These are phyloP conservation scores for Neurospora sp. DNA, from an alignment of 495 filamentous ascomycete genomes.

Conservation along the genomic window DNA sequence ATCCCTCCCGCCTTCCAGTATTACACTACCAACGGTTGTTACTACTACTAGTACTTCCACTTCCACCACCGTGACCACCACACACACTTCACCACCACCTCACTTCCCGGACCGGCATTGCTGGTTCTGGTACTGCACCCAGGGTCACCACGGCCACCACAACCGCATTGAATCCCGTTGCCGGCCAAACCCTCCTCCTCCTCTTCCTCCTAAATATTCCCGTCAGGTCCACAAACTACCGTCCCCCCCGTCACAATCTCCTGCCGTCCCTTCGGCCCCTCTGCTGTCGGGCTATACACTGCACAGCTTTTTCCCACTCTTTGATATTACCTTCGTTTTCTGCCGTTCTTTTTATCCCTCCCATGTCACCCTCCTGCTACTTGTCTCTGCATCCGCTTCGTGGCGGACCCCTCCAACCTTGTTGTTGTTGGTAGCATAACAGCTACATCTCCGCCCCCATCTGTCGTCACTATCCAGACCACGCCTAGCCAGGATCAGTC, in stretches of 20 bases:
- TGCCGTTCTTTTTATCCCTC: background rate
- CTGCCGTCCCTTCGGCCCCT: slow-evolving; percentile 12
- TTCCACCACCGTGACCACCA: background rate
- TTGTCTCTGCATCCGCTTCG: background rate
- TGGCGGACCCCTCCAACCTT: background rate
- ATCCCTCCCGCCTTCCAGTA: background rate
- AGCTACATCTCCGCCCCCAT: background rate
- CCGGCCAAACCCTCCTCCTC: slow-evolving; percentile 11
- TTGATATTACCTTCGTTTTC: slow-evolving; percentile 4
- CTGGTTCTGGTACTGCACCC: background rate
- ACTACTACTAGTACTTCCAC: background rate
- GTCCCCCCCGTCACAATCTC: slow-evolving; percentile 5
- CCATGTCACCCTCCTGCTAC: slow-evolving; percentile 1
- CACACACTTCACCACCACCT: background rate
- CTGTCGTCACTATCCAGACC: background rate
- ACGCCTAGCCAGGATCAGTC: background rate
- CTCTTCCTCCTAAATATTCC: background rate
- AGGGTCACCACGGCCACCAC: background rate
- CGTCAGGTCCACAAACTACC: slow-evolving; percentile 15
- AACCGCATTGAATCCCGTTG: slow-evolving; percentile 18
- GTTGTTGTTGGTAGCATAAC: background rate
- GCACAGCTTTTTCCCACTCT: slow-evolving; percentile 11
- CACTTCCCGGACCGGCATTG: background rate
- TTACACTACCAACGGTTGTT: background rate
- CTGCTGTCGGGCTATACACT: slow-evolving; percentile 9